Evolutionary conservation across 306 rosid species (phyloP).

Genomic region (Vigna trinervia): DNA sequence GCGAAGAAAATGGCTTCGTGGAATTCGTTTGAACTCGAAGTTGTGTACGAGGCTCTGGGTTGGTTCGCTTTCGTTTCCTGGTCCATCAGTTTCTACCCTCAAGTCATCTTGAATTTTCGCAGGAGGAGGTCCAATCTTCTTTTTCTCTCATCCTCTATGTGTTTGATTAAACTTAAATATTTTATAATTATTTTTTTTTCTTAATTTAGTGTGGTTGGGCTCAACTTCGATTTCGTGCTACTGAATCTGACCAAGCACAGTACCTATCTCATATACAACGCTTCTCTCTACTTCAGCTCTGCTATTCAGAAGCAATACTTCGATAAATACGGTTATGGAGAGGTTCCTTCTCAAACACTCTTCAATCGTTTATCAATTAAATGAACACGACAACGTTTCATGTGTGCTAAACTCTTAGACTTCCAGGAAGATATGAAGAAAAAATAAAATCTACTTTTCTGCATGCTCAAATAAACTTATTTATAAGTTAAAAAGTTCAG

Average conservation of each 20-base stretch:
- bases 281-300: constrained; percentile 85
- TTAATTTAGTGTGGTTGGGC: constrained; percentile 77
- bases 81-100: constrained; percentile 91
- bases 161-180: not conserved
- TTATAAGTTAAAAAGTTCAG: too few species aligned
- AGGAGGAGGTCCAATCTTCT: constrained; percentile 67
- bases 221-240: constrained; percentile 87
- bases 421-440: too few species aligned
- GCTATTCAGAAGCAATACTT: constrained; percentile 77
- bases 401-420: not conserved
- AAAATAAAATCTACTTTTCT: too few species aligned
- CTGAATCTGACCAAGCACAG: constrained; percentile 89
- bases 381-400: not conserved
- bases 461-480: too few species aligned
- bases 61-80: constrained; percentile 82
- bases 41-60: constrained; percentile 67
- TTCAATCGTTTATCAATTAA: constrained; percentile 5
- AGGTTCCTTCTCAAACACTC: constrained; percentile 54
- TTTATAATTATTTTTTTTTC: not conserved
- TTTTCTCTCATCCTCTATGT: not conserved
- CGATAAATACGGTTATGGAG: constrained; percentile 64
- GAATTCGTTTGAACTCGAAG: constrained; percentile 75
- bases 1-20: constrained; percentile 67
- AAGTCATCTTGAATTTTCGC: constrained; percentile 81
- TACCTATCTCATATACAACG: constrained; percentile 84